phyloP scores from a whole-genome alignment of 495 filamentous ascomycete genomes.

The Aspergillus biplanus region DNA sequence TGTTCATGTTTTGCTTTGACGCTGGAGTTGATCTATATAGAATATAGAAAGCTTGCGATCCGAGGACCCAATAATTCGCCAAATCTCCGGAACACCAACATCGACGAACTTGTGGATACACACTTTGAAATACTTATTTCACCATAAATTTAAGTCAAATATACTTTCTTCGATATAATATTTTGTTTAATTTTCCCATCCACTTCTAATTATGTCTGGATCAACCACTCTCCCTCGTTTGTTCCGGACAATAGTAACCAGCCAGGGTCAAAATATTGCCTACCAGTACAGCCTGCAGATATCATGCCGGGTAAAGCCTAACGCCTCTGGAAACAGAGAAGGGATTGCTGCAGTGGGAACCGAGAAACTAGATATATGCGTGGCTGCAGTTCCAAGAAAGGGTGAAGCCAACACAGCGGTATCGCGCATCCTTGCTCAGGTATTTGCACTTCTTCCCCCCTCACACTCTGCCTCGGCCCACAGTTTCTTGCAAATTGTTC shows the following conservation, averaged over 20 bases:
- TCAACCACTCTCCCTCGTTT: conserved; percentile 30
- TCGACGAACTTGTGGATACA: too few relatives aligned
- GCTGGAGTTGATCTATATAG: too few relatives aligned
- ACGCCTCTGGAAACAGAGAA: conserved; percentile 61
- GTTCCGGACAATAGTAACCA: conserved; percentile 16
- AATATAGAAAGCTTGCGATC: too few relatives aligned
- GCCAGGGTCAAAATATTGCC: conserved; percentile 9
- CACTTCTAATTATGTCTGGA: not conserved
- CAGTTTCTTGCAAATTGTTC: too few relatives aligned
- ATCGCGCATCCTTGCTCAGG: conserved; percentile 64
- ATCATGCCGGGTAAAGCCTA: conserved; percentile 66
- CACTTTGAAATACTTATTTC: too few relatives aligned
- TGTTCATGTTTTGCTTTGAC: too few relatives aligned
- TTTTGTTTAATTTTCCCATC: too few relatives aligned
- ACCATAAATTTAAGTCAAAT: too few relatives aligned
- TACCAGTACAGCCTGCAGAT: conserved; percentile 42
- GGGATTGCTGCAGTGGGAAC: conserved; percentile 57
- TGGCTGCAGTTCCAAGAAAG: conserved; percentile 63
- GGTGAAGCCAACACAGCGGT: conserved; percentile 71
- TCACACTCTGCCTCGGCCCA: not conserved
- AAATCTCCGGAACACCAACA: too few relatives aligned
- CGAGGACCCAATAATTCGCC: too few relatives aligned
- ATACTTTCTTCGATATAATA: too few relatives aligned
- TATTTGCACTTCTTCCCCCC: conserved; percentile 29
- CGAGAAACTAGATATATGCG: conserved; percentile 61